Evolutionary conservation across 2,329 filamentous ascomycete genomes (phyloP).

Genomic region (Shiraia sp.): DNA sequence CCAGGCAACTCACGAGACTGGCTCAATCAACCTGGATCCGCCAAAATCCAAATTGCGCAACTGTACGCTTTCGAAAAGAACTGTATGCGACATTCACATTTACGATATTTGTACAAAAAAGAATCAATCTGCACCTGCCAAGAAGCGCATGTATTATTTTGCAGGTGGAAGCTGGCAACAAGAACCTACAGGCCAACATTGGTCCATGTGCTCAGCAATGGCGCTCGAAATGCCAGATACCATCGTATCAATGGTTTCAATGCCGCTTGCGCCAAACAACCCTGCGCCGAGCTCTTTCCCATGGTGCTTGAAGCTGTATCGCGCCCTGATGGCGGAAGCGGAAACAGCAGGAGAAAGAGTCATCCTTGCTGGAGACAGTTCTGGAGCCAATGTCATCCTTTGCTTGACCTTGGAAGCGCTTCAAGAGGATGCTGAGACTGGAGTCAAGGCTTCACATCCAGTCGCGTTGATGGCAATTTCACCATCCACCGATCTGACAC

Average conservation of each 20-base stretch:
- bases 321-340: constrained; percentile 46
- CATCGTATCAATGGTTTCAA: constrained; percentile 54
- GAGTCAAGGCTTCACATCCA: constrained; percentile 27
- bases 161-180: constrained; percentile 61
- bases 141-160: constrained; percentile 57
- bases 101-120: constrained; percentile 48
- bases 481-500: constrained; percentile 55
- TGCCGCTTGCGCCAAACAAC: constrained; percentile 59
- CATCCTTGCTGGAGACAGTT: constrained; percentile 59
- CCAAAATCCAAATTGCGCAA: constrained; percentile 36
- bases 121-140: constrained; percentile 5
- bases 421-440: constrained; percentile 28
- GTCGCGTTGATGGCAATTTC: constrained; percentile 51
- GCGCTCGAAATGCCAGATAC: constrained; percentile 47
- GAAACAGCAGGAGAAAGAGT: constrained; percentile 47
- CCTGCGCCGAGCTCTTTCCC: constrained; percentile 56
- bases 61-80: constrained; percentile 47
- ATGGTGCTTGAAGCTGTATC: constrained; percentile 52
- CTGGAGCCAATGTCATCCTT: constrained; percentile 59
- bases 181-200: constrained; percentile 56
- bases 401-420: constrained; percentile 47
- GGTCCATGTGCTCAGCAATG: constrained; percentile 55
- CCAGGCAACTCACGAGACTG: constrained; percentile 40
- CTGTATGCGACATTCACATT: constrained; percentile 49
- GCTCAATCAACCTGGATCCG: constrained; percentile 46